Base-by-base conservation (phyloP, 2,329 filamentous ascomycete species). In the Neobulgaria alba region DNA sequence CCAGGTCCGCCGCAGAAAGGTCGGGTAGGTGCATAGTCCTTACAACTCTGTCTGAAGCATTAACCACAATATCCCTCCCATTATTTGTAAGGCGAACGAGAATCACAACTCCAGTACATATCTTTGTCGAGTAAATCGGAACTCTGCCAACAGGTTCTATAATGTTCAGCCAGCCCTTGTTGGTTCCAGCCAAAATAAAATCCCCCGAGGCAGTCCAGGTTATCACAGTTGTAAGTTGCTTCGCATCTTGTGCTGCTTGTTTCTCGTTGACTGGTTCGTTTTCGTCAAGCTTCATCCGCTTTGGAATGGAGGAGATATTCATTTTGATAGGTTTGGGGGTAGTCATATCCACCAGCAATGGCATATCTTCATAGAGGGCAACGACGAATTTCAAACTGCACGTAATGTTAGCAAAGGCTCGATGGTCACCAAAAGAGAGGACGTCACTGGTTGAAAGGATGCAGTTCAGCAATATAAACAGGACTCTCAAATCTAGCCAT, bases 151-250 rank as follows among this genome's bases (percentile, higher is more conserved):
- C 74, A 2, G 84, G 82, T 54, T 94, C 85, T 57, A 98, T 92
- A 46, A 98, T 85, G 63, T 98, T 98, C 45, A 98, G 72, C 72
- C 87, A 94, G 41, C 92, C 92, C 63, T 95, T 96, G 53, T 82
- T 95, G 3, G 92, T 98, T 29, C 88, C 93, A 1, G 88, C 79
- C 23, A 98, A 75, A 46, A 98, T 87, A 62, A 96, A 86, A 33
- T 89, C 81, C 36, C 92, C 92, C 0, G 80, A 75, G 1, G 79
- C 75, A 0, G 87, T 90, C 68, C 93, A 98, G 23, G 95, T 79
- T 1, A 88, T 86, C 17, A 88, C 88, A 3, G 90, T 96, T 0
- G 92, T 96, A 60, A 88, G 87, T 61, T 95, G 87, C 59, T 94
- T 95, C 10, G 87, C 86, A 58, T 96, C 90, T 58, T 94, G 86